These are phyloP conservation scores for Tagetes erecta DNA, from an alignment of 129 eudicot species.

Conservation along the genomic window DNA sequence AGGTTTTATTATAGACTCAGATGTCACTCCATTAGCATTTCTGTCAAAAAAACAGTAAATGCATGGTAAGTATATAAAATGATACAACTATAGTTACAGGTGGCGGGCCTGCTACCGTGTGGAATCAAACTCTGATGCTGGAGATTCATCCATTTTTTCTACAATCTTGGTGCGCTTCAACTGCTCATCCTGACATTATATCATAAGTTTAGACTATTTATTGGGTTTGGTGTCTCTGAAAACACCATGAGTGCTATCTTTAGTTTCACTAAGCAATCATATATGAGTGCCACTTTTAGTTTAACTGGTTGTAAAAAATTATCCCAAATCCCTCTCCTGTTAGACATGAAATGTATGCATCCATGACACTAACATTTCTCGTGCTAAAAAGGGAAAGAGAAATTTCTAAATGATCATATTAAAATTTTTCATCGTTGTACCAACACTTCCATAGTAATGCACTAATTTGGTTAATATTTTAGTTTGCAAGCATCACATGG, in stretches of 20 bases:
- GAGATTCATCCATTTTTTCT: slow-evolving; percentile 46
- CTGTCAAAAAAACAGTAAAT: not conserved
- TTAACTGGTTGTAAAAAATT: not conserved
- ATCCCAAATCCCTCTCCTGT: not conserved
- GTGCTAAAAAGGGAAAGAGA: not conserved
- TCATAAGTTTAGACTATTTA: not conserved
- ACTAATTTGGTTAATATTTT: slow-evolving; percentile 5
- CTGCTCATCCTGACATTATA: slow-evolving; percentile 64
- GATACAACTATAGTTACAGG: not conserved
- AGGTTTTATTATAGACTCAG: slow-evolving; percentile 34
- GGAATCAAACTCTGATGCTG: slow-evolving; percentile 24
- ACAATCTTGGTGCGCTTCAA: slow-evolving; percentile 45
- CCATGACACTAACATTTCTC: not conserved
- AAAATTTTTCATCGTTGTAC: not conserved
- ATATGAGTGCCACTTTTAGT: not conserved
- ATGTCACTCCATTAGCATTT: slow-evolving; percentile 36
- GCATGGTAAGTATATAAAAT: not conserved
- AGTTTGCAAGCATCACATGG: slow-evolving; percentile 9
- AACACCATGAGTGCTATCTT: not conserved
- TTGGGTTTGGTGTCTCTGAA: not conserved
- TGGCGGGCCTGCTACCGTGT: slow-evolving; percentile 29
- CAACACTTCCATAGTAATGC: slow-evolving; percentile 14
- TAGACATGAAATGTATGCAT: not conserved
- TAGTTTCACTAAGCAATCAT: slow-evolving; percentile 8
- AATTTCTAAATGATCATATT: not conserved